Evolutionary conservation across 75 land plant species (phyloP).

Genomic region (Pinus albicaulis): DNA sequence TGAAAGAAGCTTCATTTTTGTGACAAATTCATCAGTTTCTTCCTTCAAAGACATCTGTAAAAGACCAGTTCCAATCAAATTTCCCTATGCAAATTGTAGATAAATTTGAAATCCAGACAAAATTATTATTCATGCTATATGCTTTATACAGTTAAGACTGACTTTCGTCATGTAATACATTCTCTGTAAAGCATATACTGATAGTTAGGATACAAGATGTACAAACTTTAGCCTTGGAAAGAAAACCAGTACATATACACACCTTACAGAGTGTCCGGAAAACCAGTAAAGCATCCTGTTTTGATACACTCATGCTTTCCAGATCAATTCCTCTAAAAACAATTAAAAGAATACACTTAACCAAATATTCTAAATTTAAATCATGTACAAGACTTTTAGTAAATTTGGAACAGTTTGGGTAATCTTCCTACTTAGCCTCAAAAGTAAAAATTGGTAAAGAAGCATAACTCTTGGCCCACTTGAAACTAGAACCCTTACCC

Average conservation of each 20-base stretch:
- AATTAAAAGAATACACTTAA: not conserved
- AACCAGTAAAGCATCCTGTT: constrained; percentile 84
- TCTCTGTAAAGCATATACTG: not conserved
- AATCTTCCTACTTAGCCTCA: not conserved
- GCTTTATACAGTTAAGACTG: not conserved
- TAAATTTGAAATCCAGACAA: not conserved
- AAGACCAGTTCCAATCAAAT: not conserved
- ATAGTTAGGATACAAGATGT: constrained; percentile 11
- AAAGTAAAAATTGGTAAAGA: not conserved
- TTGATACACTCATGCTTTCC: constrained; percentile 66
- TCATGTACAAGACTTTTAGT: constrained; percentile 1
- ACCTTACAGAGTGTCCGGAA: constrained; percentile 99
- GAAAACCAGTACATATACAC: not conserved
- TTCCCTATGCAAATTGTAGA: not conserved
- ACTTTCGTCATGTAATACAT: not conserved
- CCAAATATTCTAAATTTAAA: not conserved
- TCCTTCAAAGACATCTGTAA: constrained; percentile 98
- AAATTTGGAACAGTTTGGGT: not conserved
- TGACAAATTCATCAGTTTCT: constrained; percentile 83
- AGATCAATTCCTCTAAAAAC: constrained; percentile 74
- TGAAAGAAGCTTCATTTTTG: constrained; percentile 79
- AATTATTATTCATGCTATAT: not conserved
- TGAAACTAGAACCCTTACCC: constrained; percentile 44
- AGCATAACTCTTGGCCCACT: too few relatives aligned
- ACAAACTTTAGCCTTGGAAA: not conserved